These are phyloP conservation scores for Gloeophyllum trabeum DNA, from an alignment of 768 basidiomycete genomes.

Conservation along the genomic window DNA sequence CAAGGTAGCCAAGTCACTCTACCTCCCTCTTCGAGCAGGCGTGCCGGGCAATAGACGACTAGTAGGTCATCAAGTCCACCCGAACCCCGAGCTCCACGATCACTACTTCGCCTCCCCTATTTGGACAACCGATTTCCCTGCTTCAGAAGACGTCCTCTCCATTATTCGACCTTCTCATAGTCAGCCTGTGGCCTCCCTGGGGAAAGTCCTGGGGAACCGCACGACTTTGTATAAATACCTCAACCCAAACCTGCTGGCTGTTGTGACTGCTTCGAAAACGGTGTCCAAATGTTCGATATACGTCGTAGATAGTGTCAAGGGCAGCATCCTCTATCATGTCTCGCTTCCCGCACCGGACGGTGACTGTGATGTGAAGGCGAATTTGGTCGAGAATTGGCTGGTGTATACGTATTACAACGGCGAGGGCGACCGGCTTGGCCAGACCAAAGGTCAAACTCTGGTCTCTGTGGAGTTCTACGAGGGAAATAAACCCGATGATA, in stretches of 20 bases:
- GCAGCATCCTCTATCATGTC: conserved; percentile 60
- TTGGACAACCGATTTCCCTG: conserved; percentile 52
- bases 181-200: conserved; percentile 62
- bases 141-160: conserved; percentile 44
- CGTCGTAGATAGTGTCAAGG: conserved; percentile 72
- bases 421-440: conserved; percentile 19
- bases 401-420: conserved; percentile 80
- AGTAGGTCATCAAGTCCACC: conserved; percentile 42
- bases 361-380: conserved; percentile 55
- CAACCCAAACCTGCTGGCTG: conserved; percentile 65
- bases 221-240: conserved; percentile 91
- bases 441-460: conserved; percentile 58
- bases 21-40: conserved; percentile 45
- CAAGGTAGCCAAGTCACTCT: conserved; percentile 30
- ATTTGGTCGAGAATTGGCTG: conserved; percentile 85
- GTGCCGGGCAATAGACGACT: conserved; percentile 31
- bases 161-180: conserved; percentile 35
- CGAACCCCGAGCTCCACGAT: conserved; percentile 28
- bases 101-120: conserved; percentile 40
- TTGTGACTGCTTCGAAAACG: conserved; percentile 35
- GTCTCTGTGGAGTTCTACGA: conserved; percentile 89
- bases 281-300: conserved; percentile 48
- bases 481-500: conserved; percentile 52
- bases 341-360: conserved; percentile 32
- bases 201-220: conserved; percentile 79